Base-by-base conservation (phyloP, 2,329 filamentous ascomycete genomes). In the Paramyrothecium sp. region DNA sequence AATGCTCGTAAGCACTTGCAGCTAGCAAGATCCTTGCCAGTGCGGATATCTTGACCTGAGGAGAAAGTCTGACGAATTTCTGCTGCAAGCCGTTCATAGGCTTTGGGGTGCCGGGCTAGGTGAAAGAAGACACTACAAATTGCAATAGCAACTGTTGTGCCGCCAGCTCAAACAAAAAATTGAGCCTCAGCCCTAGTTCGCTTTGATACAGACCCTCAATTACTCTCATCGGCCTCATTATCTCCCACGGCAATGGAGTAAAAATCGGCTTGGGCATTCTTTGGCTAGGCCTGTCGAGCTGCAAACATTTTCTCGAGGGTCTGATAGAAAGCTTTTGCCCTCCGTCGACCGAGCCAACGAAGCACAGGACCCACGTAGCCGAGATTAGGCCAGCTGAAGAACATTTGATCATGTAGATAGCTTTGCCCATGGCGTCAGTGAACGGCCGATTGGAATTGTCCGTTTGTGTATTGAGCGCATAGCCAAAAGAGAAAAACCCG, bases 211-310 rank as follows among this genome's bases (percentile, higher is more conserved):
- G 21, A 22, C 22, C 17, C 11, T 51, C 26, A 21, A 5, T 33
- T 33, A 23, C 12, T n/a, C 5, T 22, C 22, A 30, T 51, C 49
- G 13, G 30, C n/a, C 19, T 51, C 48, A 13, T 13, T 26, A n/a
- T 51, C n/a, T 4, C 23, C 49, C 3, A 23, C 22, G 17, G 23
- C 11, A 20, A 51, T 26, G 3, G 59, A 59, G 33, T 57, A 59
- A 23, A 61, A 56, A 47, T 59, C 59, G 34, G 53, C 52, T 26
- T 47, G 53, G 3, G 57, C 55, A 34, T 59, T 30, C 34, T 53
- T 52, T 12, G 57, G 57, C 47, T 55, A 47, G 13, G 33, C 44
- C n/a, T 54, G 7, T 12, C 49, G 49, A 11, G 49, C 21, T 10
- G 7, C 13, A 20, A 51, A 30, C 49, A 51, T 26, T 3, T 22